Conservation (phyloP, 75 land plant species). For the Pseudotsuga menziesii region DNA sequence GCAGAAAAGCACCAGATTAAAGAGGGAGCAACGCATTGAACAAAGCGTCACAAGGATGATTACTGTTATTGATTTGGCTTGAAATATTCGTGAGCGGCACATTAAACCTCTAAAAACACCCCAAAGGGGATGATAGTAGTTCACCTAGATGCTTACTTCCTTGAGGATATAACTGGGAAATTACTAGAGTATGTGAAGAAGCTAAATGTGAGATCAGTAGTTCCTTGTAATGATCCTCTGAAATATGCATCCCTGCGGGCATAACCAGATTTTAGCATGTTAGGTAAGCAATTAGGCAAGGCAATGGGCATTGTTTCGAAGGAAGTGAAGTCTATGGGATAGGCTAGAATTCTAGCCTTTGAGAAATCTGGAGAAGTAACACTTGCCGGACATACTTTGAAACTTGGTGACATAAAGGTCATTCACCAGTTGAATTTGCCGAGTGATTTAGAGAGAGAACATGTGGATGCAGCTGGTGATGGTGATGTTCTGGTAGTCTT, state of each 20-base stretch:
- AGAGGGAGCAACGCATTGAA: conserved; percentile 91
- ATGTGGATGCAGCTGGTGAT: conserved; percentile 97
- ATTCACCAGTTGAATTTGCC: conserved; percentile 82
- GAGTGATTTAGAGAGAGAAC: conserved; percentile 50
- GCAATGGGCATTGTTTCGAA: conserved; percentile 88
- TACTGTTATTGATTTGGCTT: conserved; percentile 95
- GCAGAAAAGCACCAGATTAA: no score
- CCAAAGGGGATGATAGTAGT: conserved; percentile 91
- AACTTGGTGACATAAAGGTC: conserved; percentile 78
- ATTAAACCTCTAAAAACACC: conserved; percentile 95
- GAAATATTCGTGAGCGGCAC: conserved; percentile 94
- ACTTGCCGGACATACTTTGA: conserved; percentile 61
- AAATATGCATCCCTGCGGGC: conserved; percentile 86
- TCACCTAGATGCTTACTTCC: conserved; percentile 84
- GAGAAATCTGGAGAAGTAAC: conserved; percentile 70
- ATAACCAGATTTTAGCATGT: conserved; percentile 89
- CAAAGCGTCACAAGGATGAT: conserved; percentile 96
- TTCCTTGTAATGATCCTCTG: conserved; percentile 77
- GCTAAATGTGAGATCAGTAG: conserved; percentile 65
- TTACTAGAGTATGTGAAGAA: conserved; percentile 91
- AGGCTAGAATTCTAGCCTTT: conserved; percentile 75
- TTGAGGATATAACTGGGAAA: conserved; percentile 84
- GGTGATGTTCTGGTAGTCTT: conserved; percentile 96
- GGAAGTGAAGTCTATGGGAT: conserved; percentile 80
- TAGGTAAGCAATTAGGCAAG: conserved; percentile 90